Evolutionary conservation across 2,329 filamentous ascomycete genomes (phyloP).

Genomic region (Diplocarpon mali): DNA sequence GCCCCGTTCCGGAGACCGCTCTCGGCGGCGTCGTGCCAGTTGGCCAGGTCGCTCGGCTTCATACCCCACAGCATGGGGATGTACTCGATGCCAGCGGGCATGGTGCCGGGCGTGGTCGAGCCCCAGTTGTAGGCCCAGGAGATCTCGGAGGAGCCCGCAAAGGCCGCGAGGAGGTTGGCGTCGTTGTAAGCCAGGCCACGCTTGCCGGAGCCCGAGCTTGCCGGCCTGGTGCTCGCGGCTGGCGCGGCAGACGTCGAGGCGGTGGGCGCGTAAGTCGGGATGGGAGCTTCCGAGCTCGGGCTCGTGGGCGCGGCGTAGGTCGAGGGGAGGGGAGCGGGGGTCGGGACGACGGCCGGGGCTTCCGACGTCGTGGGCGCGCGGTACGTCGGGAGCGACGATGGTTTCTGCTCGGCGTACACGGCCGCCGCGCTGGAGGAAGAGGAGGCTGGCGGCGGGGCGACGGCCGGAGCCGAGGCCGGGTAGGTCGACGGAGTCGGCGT

Average conservation of each 20-base stretch:
- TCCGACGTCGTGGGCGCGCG: constrained; percentile 2
- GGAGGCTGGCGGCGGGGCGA: background rate
- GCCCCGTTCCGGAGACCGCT: constrained; percentile 42
- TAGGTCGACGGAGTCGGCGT: background rate
- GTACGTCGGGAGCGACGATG: background rate
- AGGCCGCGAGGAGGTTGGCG: constrained; percentile 38
- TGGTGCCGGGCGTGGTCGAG: constrained; percentile 28
- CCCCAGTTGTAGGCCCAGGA: constrained; percentile 64
- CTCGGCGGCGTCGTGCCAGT: constrained; percentile 41
- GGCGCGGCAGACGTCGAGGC: background rate
- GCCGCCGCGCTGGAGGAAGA: background rate
- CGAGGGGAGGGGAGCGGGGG: constrained; percentile 1
- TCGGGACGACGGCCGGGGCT: constrained; percentile 4
- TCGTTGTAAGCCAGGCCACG: constrained; percentile 61
- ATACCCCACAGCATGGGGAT: constrained; percentile 58
- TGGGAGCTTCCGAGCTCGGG: too few species aligned
- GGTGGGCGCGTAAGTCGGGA: constrained; percentile 1
- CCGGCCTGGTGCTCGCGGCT: background rate
- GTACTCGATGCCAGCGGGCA: constrained; percentile 39
- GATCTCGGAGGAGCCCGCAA: constrained; percentile 35
- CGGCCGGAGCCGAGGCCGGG: background rate
- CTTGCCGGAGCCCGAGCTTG: constrained; percentile 28
- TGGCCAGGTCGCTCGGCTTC: constrained; percentile 31
- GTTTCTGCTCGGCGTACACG: background rate
- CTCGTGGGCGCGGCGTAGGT: constrained; percentile 1